Evolutionary conservation across 768 basidiomycete genomes (phyloP).

Genomic region (Lentinula guzmanii): DNA sequence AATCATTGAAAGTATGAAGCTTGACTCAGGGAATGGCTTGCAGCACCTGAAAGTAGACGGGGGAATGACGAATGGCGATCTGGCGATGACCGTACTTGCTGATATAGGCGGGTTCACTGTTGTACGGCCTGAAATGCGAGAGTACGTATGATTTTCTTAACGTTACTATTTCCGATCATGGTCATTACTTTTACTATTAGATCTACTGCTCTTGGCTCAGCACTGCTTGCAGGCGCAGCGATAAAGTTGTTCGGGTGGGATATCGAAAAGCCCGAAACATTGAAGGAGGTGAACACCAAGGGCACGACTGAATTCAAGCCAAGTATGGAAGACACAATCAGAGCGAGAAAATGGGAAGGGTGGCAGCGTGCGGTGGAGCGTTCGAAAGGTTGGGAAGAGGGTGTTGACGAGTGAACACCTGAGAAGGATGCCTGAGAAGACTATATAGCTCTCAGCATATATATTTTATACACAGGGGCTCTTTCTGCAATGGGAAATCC

Average conservation of each 20-base stretch:
- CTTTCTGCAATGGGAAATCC: not conserved
- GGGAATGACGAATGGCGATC: slow-evolving; percentile 94
- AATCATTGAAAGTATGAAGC: slow-evolving; percentile 91
- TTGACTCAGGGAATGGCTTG: slow-evolving; percentile 77
- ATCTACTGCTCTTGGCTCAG: slow-evolving; percentile 93
- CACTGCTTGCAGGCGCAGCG: slow-evolving; percentile 87
- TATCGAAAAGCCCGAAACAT: slow-evolving; percentile 72
- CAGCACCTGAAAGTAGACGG: slow-evolving; percentile 93
- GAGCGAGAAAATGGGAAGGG: slow-evolving; percentile 62
- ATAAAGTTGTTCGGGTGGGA: slow-evolving; percentile 92
- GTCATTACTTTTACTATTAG: slow-evolving; percentile 27
- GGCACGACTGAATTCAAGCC: slow-evolving; percentile 72
- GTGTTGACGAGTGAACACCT: slow-evolving; percentile 20
- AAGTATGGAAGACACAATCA: slow-evolving; percentile 38
- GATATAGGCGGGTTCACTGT: slow-evolving; percentile 91
- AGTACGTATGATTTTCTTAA: slow-evolving; percentile 45
- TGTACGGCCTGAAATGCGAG: slow-evolving; percentile 92
- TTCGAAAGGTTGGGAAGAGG: slow-evolving; percentile 76
- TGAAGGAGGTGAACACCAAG: slow-evolving; percentile 81
- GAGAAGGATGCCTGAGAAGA: not conserved
- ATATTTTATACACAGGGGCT: too few species aligned
- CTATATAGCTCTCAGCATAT: too few species aligned
- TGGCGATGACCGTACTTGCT: slow-evolving; percentile 81
- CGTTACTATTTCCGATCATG: not conserved
- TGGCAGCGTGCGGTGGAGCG: slow-evolving; percentile 91